Conservation (phyloP, 2,329 filamentous ascomycete species). For the Fusarium setosum region DNA sequence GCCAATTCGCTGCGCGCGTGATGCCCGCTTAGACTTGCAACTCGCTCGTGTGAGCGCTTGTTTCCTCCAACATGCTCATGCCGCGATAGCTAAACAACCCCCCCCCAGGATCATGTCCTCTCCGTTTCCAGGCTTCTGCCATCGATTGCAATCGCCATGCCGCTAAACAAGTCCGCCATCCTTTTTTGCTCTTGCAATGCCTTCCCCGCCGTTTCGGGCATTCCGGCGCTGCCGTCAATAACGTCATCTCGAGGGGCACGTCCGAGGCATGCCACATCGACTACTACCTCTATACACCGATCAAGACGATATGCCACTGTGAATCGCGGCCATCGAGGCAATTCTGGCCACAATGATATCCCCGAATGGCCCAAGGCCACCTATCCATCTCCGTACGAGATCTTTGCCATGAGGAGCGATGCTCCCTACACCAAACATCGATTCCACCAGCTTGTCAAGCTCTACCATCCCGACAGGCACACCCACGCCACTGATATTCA, state of each 20-base stretch:
- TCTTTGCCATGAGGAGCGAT: conserved; percentile 71
- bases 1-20: conserved; percentile 28
- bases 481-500: conserved; percentile 42
- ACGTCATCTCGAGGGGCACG: conserved; percentile 36
- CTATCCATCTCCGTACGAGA: conserved; percentile 87
- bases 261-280: conserved; percentile 12
- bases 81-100: conserved; percentile 25
- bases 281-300: conserved; percentile 5
- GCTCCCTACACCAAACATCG: conserved; percentile 83
- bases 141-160: conserved; percentile 29
- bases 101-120: conserved; percentile 32
- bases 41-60: conserved; percentile 2
- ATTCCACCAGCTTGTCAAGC: conserved; percentile 93
- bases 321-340: conserved; percentile 13
- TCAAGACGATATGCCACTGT: conserved; percentile 39
- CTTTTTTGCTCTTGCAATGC: conserved; percentile 36
- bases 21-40: conserved; percentile 6
- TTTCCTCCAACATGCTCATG: conserved; percentile 41
- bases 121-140: conserved; percentile 16
- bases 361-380: conserved; percentile 59
- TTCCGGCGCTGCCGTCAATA: conserved; percentile 29
- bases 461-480: conserved; percentile 89
- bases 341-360: conserved; percentile 15
- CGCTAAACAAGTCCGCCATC: conserved; percentile 33
- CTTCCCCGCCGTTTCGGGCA: conserved; percentile 25